These are phyloP conservation scores for Scortechinia acanthostroma DNA, from an alignment of 2,329 filamentous ascomycete genomes.

Conservation along the genomic window DNA sequence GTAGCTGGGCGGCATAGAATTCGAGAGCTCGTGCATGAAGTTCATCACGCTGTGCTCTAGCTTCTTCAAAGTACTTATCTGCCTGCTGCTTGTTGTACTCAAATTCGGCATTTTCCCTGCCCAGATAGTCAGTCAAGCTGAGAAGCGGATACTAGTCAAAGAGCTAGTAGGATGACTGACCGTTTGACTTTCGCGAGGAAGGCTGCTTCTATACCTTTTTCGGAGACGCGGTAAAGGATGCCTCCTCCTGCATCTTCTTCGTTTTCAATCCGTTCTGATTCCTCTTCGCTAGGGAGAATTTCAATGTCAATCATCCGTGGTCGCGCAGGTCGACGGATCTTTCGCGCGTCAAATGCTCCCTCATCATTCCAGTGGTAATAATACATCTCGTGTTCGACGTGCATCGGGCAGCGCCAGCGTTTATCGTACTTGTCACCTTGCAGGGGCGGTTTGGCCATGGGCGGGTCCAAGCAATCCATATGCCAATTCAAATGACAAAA, in stretches of 20 bases:
- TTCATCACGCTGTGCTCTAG: not conserved
- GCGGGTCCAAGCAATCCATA: not conserved
- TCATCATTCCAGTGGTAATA: not conserved
- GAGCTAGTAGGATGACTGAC: not conserved
- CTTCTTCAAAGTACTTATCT: not conserved
- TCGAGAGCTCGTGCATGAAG: not conserved
- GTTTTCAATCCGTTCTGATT: too few relatives aligned
- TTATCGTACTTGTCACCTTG: not conserved
- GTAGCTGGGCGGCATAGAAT: not conserved
- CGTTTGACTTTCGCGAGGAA: not conserved
- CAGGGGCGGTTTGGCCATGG: not conserved
- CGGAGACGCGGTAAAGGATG: not conserved
- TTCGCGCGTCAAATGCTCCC: not conserved
- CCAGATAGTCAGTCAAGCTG: not conserved
- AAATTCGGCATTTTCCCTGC: not conserved
- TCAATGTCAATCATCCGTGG: not conserved
- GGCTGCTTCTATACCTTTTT: not conserved
- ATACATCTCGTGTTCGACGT: not conserved
- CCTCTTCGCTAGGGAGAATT: not conserved
- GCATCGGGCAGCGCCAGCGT: not conserved
- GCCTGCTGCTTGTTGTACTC: not conserved
- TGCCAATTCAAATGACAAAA: not conserved
- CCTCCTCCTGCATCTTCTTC: not conserved
- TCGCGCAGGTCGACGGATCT: not conserved
- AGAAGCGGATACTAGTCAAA: too few relatives aligned